A percentile compares a stretch with the other conserved stretches of the same genome.
Evolutionary conservation across 805 yeast species (phyloP).

Genomic region (Saccharomyces paradoxus): DNA sequence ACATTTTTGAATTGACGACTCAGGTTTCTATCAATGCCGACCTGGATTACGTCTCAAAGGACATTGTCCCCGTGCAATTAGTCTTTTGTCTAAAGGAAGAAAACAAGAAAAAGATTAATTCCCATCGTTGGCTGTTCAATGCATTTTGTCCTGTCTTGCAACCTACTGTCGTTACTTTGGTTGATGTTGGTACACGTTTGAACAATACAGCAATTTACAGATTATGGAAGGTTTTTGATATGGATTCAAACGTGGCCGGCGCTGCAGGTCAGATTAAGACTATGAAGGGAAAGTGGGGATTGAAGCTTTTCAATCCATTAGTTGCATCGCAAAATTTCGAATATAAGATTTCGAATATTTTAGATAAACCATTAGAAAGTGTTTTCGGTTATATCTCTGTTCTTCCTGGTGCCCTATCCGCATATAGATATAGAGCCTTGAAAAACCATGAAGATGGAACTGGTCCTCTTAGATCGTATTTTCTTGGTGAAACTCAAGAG

Average conservation of each 20-base stretch:
- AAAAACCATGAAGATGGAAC: slow-evolving; percentile 81
- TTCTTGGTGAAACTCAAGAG: slow-evolving; percentile 73
- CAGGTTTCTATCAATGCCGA: slow-evolving; percentile 89
- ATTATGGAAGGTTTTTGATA: slow-evolving; percentile 94
- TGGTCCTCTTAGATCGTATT: slow-evolving; percentile 83
- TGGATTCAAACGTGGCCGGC: slow-evolving; percentile 95
- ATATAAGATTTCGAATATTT: slow-evolving; percentile 91
- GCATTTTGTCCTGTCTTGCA: slow-evolving; percentile 87
- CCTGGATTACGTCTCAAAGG: slow-evolving; percentile 81
- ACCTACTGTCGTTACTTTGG: slow-evolving; percentile 80
- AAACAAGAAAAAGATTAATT: slow-evolving; percentile 88
- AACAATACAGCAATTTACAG: slow-evolving; percentile 81
- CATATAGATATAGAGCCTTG: slow-evolving; percentile 84
- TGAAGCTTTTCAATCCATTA: slow-evolving; percentile 74
- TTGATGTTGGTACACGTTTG: slow-evolving; percentile 98
- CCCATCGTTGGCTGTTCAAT: slow-evolving; percentile 96
- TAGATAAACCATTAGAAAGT: slow-evolving; percentile 91
- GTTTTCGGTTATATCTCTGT: slow-evolving; percentile 89
- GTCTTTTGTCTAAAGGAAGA: slow-evolving; percentile 87
- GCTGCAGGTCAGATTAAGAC: slow-evolving; percentile 98
- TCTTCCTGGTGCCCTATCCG: slow-evolving; percentile 91
- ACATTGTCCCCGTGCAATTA: slow-evolving; percentile 89
- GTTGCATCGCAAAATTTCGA: slow-evolving; percentile 96
- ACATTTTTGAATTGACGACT: slow-evolving; percentile 90
- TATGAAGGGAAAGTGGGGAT: slow-evolving; percentile 85